Conservation (phyloP, 257 asterid genomes). For the Solanum bulbocastanum region DNA sequence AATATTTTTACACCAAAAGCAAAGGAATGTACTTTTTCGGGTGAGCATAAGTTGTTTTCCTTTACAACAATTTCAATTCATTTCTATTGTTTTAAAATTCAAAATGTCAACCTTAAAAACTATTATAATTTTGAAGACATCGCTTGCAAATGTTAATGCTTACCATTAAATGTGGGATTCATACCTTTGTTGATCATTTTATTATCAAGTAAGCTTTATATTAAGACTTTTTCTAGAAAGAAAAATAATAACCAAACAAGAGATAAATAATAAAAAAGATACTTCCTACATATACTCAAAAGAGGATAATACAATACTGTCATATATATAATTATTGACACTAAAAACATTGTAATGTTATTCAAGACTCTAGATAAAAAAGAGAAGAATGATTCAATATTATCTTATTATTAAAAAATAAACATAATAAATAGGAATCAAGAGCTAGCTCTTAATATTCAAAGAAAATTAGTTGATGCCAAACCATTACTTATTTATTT, state of each 20-base stretch:
- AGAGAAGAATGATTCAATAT: neutral
- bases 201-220: neutral
- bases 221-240: neutral
- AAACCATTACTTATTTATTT: too few relatives aligned
- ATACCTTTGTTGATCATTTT: neutral
- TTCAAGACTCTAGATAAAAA: neutral
- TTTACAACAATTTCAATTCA: neutral
- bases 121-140: neutral
- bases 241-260: neutral
- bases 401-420: neutral
- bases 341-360: neutral
- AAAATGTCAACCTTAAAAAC: neutral
- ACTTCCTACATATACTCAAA: neutral
- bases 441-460: too few relatives aligned
- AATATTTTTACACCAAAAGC: neutral
- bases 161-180: neutral
- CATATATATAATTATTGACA: neutral
- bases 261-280: neutral
- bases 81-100: too few relatives aligned
- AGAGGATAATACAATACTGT: neutral
- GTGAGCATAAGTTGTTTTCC: neutral
- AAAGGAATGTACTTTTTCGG: neutral
- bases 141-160: neutral
- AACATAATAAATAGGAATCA: neutral
- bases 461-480: too few relatives aligned